Percentiles rank a stretch among this genome's conserved stretches.
These are phyloP conservation scores for Neodidymelliopsis sp. DNA, from an alignment of 2,329 filamentous ascomycete genomes.

Conservation along the genomic window DNA sequence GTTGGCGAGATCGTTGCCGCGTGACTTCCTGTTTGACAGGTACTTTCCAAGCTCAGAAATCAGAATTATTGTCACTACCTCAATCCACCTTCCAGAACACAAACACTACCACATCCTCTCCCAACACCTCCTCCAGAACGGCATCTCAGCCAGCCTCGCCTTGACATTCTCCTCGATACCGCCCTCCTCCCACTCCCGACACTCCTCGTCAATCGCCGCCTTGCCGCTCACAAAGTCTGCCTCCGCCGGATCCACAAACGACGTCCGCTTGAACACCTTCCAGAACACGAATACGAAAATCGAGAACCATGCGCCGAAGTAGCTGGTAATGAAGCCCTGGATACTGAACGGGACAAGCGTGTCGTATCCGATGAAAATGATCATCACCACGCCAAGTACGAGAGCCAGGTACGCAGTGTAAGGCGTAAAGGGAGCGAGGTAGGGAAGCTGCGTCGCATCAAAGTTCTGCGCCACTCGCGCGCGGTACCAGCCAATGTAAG, in stretches of 20 bases:
- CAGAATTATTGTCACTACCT: no score
- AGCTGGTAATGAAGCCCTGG: constrained; percentile 56
- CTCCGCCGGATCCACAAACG: constrained; percentile 47
- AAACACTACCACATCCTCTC: constrained; percentile 20
- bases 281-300: constrained; percentile 61
- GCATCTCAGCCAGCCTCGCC: constrained; percentile 15
- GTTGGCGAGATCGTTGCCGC: background rate
- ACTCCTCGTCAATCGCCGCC: constrained; percentile 51
- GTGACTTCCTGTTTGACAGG: background rate
- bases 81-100: no score
- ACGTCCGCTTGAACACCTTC: constrained; percentile 70
- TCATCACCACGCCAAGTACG: constrained; percentile 11
- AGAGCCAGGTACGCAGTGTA: constrained; percentile 16
- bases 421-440: constrained; percentile 10
- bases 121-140: constrained; percentile 14
- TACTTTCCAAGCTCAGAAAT: no score
- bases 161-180: constrained; percentile 14
- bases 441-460: constrained; percentile 4
- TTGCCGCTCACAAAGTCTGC: constrained; percentile 54
- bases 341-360: constrained; percentile 59
- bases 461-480: constrained; percentile 17
- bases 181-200: constrained; percentile 36
- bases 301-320: constrained; percentile 49
- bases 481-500: constrained; percentile 19
- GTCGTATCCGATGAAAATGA: constrained; percentile 52